A percentile compares a stretch with the other conserved stretches of the same genome.
Conservation (phyloP, 2,329 filamentous ascomycete genomes). For the Calonectria naviculata region DNA sequence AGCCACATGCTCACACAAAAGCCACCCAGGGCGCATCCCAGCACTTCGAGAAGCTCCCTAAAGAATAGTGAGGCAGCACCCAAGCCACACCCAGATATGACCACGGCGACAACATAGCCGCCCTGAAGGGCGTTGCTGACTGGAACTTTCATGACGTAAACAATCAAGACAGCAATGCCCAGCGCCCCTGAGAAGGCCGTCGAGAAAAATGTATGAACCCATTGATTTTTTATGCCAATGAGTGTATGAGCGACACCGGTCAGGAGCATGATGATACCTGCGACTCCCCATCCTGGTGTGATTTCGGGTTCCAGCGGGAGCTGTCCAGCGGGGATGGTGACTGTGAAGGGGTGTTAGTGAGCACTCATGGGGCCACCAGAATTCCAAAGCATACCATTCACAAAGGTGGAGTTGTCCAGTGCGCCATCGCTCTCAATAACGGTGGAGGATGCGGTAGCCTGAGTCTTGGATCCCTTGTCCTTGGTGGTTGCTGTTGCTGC, state of each 20-base stretch:
- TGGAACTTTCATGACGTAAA: conserved; percentile 88
- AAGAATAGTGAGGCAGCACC: conserved; percentile 83
- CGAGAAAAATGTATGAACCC: conserved; percentile 85
- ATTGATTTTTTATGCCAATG: conserved; percentile 84
- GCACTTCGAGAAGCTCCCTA: conserved; percentile 80
- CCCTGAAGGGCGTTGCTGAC: conserved; percentile 83
- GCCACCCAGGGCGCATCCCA: conserved; percentile 89
- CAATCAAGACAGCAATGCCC: conserved; percentile 82
- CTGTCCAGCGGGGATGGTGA: conserved; percentile 58
- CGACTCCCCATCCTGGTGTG: conserved; percentile 84
- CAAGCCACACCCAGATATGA: conserved; percentile 78
- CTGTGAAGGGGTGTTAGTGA: conserved; percentile 42
- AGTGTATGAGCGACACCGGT: conserved; percentile 78
- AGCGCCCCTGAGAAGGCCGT: conserved; percentile 78
- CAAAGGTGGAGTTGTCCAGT: conserved; percentile 43
- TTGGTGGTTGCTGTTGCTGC: conserved; percentile 26
- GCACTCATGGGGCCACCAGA: not conserved
- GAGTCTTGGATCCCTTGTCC: conserved; percentile 24
- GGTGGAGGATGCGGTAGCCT: conserved; percentile 33
- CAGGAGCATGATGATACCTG: conserved; percentile 79
- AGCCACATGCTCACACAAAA: conserved; percentile 94
- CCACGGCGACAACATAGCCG: conserved; percentile 83
- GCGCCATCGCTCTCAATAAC: conserved; percentile 27
- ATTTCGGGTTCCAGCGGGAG: conserved; percentile 80
- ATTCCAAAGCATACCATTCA: conserved; percentile 46